phyloP scores from a whole-genome alignment of 2,329 filamentous ascomycete species.

The Neoscytalidium dimidiatum region DNA sequence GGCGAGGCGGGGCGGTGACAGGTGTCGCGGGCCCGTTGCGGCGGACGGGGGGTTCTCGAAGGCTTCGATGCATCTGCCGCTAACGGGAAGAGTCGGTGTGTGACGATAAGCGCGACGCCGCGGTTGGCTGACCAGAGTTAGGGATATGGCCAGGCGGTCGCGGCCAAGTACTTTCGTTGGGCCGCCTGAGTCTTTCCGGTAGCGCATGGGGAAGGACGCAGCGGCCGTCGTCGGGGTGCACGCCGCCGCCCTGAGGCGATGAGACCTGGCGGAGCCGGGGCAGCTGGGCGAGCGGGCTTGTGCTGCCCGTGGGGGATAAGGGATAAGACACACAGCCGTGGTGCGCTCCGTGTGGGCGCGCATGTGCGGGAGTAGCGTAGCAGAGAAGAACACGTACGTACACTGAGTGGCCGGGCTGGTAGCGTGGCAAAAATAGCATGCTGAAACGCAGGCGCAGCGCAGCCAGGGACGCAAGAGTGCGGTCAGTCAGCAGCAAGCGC shows the following conservation, averaged over 20 bases:
- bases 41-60: slow-evolving; percentile 9
- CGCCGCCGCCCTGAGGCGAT: not conserved
- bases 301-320: slow-evolving; percentile 16
- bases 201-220: not conserved
- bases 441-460: slow-evolving; percentile 3
- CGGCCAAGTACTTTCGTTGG: not conserved
- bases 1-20: not conserved
- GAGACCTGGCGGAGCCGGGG: too few relatives aligned
- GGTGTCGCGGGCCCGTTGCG: not conserved
- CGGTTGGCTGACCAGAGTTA: slow-evolving; percentile 3
- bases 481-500: not conserved
- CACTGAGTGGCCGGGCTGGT: not conserved
- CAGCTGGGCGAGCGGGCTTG: slow-evolving; percentile 1
- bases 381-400: slow-evolving; percentile 12
- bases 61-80: slow-evolving; percentile 11
- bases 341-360: slow-evolving; percentile 8
- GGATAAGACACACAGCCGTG: slow-evolving; percentile 16
- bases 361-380: not conserved
- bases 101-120: slow-evolving; percentile 12
- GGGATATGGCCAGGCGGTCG: not conserved
- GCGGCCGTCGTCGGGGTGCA: not conserved
- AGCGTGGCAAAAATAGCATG: slow-evolving; percentile 19
- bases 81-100: slow-evolving; percentile 16
- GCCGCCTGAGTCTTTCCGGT: not conserved
- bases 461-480: slow-evolving; percentile 4